A percentile compares a stretch with the other conserved stretches of the same genome.
Evolutionary conservation across 306 rosid species (phyloP).

Genomic region (Trichosanthes cucumerina): DNA sequence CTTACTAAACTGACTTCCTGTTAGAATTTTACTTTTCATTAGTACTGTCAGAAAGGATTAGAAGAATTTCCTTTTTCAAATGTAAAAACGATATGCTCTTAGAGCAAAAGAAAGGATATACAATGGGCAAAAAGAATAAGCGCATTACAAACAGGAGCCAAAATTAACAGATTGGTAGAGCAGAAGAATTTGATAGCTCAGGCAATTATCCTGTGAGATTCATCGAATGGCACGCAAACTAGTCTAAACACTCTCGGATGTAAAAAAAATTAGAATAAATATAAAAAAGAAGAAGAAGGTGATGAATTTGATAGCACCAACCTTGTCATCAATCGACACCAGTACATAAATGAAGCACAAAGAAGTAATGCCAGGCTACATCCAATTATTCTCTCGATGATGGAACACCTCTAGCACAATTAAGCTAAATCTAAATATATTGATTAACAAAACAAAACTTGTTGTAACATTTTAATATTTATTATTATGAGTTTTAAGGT

Average conservation of each 20-base stretch:
- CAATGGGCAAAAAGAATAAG: not conserved
- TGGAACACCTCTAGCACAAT: too few relatives aligned
- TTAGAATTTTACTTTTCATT: not conserved
- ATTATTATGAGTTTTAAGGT: too few relatives aligned
- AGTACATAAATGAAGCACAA: too few relatives aligned
- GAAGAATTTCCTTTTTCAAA: not conserved
- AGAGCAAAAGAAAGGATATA: too few relatives aligned
- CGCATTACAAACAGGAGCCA: not conserved
- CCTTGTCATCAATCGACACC: too few relatives aligned
- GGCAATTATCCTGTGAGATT: too few relatives aligned
- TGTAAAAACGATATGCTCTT: too few relatives aligned
- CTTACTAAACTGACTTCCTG: conserved; percentile 30
- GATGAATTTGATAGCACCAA: not conserved
- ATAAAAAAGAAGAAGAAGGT: not conserved
- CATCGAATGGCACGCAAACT: not conserved
- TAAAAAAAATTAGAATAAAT: not conserved
- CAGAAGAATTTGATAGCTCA: not conserved
- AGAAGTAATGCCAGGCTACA: too few relatives aligned
- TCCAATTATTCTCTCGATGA: too few relatives aligned
- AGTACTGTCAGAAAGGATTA: not conserved
- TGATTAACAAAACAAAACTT: too few relatives aligned
- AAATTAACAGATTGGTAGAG: not conserved
- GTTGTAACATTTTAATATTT: too few relatives aligned
- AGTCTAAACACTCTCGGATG: not conserved
- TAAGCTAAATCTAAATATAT: too few relatives aligned